Evolutionary conservation across 1,284 basidiomycete genomes (phyloP), one percentile per base, ranked within the genome.

Genomic region (Trichosporon ovoides): DNA sequence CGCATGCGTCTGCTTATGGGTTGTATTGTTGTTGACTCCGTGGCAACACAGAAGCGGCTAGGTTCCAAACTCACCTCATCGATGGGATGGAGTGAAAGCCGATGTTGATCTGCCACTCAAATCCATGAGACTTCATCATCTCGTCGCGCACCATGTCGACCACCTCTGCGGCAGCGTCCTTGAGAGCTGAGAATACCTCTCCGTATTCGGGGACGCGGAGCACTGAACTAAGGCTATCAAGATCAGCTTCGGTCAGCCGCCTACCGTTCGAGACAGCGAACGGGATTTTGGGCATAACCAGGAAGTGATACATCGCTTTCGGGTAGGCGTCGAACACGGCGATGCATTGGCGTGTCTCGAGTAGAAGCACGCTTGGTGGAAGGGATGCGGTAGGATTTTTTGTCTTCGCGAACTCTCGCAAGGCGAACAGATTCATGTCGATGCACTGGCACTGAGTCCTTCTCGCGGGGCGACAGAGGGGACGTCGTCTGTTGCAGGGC

Each of bases 81-180:
- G 77, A 79, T 1, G 83, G 91, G 3, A 85, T 81, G 0, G 87
- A 87, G 74, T 98, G 95, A 73, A 98, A 97, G 1, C 94, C 95
- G 2, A 81, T 80, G 80, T 85, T 84, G 19, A 94, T 79, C 16
- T 81, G 82, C 91, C 92, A 95, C 61, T 83, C 83, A 74, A 87
- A 90, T 4, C 88, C 88, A 61, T 87, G 86, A 9, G 82, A 80
- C 66, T 83, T 82, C 38, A 81, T 60, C 95, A 98, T 97, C 75
- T 94, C 91, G 50, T 84, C 83, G 63, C 85, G 80, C 51, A 97
- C 86, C 68, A 85, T 81, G 58, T 78, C 80, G 61, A 81, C 82
- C 37, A 86, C 66, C 16, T 75, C 74, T 37, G 79, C 71, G 0
- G 87, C 86, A 40, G 84, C 85, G 12, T 81, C 78, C n/a, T 78